A percentile compares a stretch with the other conserved stretches of the same genome.
Conservation (phyloP, 345 rosid genomes). For the Orychophragmus violaceus region DNA sequence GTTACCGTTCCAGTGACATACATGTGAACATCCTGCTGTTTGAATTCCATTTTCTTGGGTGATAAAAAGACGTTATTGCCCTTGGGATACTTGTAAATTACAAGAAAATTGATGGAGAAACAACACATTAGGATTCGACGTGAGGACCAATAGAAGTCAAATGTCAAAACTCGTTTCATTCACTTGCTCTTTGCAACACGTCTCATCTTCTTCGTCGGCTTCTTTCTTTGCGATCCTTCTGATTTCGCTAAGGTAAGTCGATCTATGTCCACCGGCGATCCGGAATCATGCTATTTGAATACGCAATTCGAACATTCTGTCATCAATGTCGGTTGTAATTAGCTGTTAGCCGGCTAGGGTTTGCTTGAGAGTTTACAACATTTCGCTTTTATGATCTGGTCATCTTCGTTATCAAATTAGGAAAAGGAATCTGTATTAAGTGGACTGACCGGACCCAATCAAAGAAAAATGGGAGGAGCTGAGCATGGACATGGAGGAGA, state of each 20-base stretch:
- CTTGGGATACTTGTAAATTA: neutral
- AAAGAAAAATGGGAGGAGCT: constrained; percentile 46
- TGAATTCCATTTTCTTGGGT: neutral
- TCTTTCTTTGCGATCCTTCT: constrained; percentile 8
- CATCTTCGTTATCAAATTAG: neutral
- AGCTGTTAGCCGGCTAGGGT: constrained; percentile 14
- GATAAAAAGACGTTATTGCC: neutral
- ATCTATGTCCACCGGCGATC: neutral
- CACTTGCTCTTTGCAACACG: neutral
- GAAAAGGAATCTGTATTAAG: constrained; percentile 1
- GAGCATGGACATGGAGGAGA: constrained; percentile 85
- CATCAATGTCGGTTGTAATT: neutral
- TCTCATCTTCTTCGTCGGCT: constrained; percentile 15
- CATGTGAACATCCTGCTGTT: neutral
- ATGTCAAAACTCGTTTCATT: constrained; percentile 3
- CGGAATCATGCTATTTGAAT: neutral
- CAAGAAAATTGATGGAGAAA: neutral
- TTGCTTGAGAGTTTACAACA: neutral
- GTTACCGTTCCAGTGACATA: neutral
- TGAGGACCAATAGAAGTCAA: neutral
- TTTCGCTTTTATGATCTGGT: neutral
- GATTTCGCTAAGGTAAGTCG: constrained; percentile 14
- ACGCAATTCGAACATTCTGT: neutral
- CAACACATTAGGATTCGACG: neutral
- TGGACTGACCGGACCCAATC: constrained; percentile 17